phyloP scores from a whole-genome alignment of 768 basidiomycete genomes.

The Trametes punicea region DNA sequence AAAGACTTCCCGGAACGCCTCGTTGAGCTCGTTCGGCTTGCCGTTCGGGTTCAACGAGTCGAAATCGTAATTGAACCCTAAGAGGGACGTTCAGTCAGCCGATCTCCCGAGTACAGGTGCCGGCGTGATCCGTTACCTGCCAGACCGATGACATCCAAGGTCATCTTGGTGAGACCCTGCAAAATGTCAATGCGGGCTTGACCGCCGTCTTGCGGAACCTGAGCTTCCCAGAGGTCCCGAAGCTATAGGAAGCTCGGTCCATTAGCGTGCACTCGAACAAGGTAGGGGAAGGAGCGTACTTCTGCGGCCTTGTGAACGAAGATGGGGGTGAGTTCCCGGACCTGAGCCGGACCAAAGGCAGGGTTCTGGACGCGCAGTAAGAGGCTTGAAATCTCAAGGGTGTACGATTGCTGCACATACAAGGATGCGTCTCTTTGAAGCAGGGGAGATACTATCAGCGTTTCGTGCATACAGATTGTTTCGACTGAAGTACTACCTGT shows the following conservation, averaged over 20 bases:
- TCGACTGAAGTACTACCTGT: no score
- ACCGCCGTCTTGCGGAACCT: conserved; percentile 31
- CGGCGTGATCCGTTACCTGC: conserved; percentile 27
- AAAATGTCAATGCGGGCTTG: conserved; percentile 30
- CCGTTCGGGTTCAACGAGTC: conserved; percentile 27
- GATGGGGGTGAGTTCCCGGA: conserved; percentile 53
- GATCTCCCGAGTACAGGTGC: neutral
- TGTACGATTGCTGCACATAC: conserved; percentile 10
- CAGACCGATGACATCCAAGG: conserved; percentile 42
- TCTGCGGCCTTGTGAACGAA: conserved; percentile 54
- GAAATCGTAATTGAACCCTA: conserved; percentile 35
- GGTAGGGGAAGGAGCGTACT: conserved; percentile 28
- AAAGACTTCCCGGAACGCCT: conserved; percentile 31
- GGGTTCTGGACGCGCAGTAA: conserved; percentile 44
- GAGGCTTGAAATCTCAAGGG: neutral
- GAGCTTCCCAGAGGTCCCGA: conserved; percentile 19
- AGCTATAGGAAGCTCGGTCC: conserved; percentile 8
- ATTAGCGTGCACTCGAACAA: neutral
- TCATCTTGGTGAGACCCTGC: conserved; percentile 33
- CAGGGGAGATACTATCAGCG: no score
- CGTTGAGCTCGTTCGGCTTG: conserved; percentile 29
- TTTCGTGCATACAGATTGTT: no score
- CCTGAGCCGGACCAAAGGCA: conserved; percentile 57
- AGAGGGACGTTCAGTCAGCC: neutral
- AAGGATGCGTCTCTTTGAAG: conserved; percentile 27